Base-by-base conservation (phyloP, 140 eudicot species). In the Anethum foeniculum region DNA sequence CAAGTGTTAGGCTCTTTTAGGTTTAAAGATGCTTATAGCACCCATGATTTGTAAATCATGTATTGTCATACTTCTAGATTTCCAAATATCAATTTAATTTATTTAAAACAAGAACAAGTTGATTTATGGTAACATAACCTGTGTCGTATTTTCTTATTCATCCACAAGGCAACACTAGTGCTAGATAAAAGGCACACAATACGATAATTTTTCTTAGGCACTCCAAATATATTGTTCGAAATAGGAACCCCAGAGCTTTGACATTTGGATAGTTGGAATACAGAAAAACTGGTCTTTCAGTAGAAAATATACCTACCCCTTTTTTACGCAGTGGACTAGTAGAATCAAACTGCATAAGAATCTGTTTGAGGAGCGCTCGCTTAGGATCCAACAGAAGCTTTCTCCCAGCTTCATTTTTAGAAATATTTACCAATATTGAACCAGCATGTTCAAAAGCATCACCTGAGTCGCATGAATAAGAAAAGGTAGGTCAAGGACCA, bases 401-500 rank as follows among this genome's bases (percentile, higher is more conserved):
- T 74, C 99, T 87, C 80, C 99, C 99, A 39, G 80, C 91, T 88
- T 85, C 91, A 71, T 77, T 89, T 89, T 92, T 84, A 9, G 99
- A 92, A 71, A 95, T 90, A 80, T 95, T 95, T 36, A 95, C 97
- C 46, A 95, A 96, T 83, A 95, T 80, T 34, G 97, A 95, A 60
- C 97, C 97, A 91, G 91, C 99, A 81, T 95, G 97, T 80, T 88
- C 99, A 85, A 89, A 95, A 46, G 93, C 96, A 85, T 95, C 99
- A 82, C 86, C 99, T 95, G 34, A 13, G 18, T 47, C 0, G 32
- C 6, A 75, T 34, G 5, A 7, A 47, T 27, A 8, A 72, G 46
- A 79, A 56, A 15, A 28, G 32, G n/a, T 27, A 47, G 18, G 47
- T 10, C 65, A 16, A 67, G 25, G 68, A 46, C 41, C n/a, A 1